A percentile compares a stretch with the other conserved stretches of the same genome.
These are phyloP conservation scores for Sordariomycetes sp. DNA, from an alignment of 2,329 filamentous ascomycete genomes.

Conservation along the genomic window DNA sequence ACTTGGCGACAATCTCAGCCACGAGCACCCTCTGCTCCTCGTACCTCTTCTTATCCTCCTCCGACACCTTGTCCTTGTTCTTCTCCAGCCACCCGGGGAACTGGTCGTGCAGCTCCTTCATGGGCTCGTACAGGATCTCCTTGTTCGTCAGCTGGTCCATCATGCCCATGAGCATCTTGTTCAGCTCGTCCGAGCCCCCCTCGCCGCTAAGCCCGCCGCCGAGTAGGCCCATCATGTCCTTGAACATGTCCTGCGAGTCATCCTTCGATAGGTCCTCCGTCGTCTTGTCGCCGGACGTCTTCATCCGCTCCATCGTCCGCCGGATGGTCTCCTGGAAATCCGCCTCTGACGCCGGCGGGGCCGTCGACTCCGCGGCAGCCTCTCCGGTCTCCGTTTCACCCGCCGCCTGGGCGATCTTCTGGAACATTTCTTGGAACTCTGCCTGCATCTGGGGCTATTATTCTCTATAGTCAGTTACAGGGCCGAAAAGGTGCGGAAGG, in stretches of 20 bases:
- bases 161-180: slow-evolving; percentile 92
- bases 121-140: slow-evolving; percentile 94
- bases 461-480: background rate
- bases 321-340: slow-evolving; percentile 88
- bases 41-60: slow-evolving; percentile 68
- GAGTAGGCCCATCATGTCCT: slow-evolving; percentile 87
- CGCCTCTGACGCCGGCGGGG: slow-evolving; percentile 37
- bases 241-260: slow-evolving; percentile 52
- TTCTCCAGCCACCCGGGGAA: slow-evolving; percentile 81
- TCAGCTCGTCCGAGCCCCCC: slow-evolving; percentile 66
- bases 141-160: slow-evolving; percentile 99
- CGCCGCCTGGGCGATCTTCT: slow-evolving; percentile 39
- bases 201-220: slow-evolving; percentile 50
- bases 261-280: slow-evolving; percentile 28
- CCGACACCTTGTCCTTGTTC: slow-evolving; percentile 51
- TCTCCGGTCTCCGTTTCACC: slow-evolving; percentile 15
- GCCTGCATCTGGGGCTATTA: slow-evolving; percentile 56
- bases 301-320: slow-evolving; percentile 92
- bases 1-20: slow-evolving; percentile 74
- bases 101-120: slow-evolving; percentile 92
- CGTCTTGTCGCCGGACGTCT: slow-evolving; percentile 63
- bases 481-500: background rate
- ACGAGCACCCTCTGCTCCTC: slow-evolving; percentile 70
- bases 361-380: slow-evolving; percentile 11
- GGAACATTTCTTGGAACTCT: slow-evolving; percentile 68